phyloP scores from a whole-genome alignment of 495 filamentous ascomycete species.

The Lophiostoma macrostomum region DNA sequence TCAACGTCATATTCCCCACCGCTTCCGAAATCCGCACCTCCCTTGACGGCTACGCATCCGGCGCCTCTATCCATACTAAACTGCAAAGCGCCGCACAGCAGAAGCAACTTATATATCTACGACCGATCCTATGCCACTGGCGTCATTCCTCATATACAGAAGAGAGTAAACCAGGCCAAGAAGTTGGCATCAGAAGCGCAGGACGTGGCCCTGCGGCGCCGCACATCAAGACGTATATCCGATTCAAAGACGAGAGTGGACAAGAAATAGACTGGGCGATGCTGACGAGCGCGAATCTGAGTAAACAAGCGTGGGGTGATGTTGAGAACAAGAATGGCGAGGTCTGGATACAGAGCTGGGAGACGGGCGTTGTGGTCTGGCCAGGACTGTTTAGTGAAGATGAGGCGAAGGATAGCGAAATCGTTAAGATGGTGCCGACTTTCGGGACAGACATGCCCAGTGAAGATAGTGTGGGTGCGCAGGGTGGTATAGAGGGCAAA shows the following conservation, averaged over 20 bases:
- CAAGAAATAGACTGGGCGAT: constrained; percentile 78
- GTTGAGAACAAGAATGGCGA: constrained; percentile 50
- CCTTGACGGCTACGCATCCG: constrained; percentile 68
- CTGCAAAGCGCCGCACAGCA: constrained; percentile 62
- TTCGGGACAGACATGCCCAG: constrained; percentile 60
- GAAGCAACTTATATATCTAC: constrained; percentile 73
- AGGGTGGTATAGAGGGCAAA: background rate
- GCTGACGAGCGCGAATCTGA: constrained; percentile 80
- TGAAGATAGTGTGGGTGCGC: constrained; percentile 1
- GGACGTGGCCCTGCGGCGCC: constrained; percentile 77
- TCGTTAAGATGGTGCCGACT: constrained; percentile 59
- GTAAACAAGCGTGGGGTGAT: constrained; percentile 88
- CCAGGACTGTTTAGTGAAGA: constrained; percentile 60
- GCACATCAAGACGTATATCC: constrained; percentile 88
- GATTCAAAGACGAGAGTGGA: constrained; percentile 54
- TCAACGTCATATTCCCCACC: constrained; percentile 76
- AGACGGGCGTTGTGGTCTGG: constrained; percentile 84
- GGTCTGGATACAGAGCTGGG: constrained; percentile 74
- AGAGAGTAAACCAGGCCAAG: background rate
- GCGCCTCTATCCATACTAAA: constrained; percentile 79
- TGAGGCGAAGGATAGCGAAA: background rate
- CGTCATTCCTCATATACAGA: no score
- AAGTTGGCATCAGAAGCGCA: constrained; percentile 38
- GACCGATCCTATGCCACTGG: constrained; percentile 72
- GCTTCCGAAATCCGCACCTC: constrained; percentile 72